A percentile compares a stretch with the other conserved stretches of the same genome.
phyloP scores from a whole-genome alignment of 2,329 filamentous ascomycete species.

The Boeremia exigua region DNA sequence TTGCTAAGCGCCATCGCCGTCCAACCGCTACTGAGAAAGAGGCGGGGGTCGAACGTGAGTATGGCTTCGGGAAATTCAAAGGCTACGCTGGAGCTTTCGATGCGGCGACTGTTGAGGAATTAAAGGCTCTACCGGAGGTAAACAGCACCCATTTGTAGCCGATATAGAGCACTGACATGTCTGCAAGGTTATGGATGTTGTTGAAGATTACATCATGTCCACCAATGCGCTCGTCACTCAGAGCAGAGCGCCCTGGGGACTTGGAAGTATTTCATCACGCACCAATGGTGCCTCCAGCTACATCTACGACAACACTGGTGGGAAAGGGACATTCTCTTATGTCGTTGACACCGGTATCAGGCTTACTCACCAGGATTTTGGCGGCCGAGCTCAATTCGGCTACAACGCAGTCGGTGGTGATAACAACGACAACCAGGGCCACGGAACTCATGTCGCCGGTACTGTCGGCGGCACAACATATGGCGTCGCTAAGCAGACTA shows the following conservation, averaged over 20 bases:
- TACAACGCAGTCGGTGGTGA: constrained; percentile 34
- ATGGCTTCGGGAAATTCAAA: constrained; percentile 38
- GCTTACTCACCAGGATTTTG: constrained; percentile 55
- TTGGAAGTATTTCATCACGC: constrained; percentile 39
- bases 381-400: constrained; percentile 37
- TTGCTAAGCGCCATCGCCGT: constrained; percentile 25
- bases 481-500: constrained; percentile 44
- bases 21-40: constrained; percentile 11
- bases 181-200: constrained; percentile 31
- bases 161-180: not conserved
- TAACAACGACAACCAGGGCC: constrained; percentile 36
- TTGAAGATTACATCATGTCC: constrained; percentile 38
- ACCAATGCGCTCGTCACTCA: constrained; percentile 30
- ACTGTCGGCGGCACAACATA: constrained; percentile 38
- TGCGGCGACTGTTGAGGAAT: constrained; percentile 35
- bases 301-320: constrained; percentile 35
- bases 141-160: not conserved
- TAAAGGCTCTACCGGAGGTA: constrained; percentile 38
- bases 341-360: constrained; percentile 71
- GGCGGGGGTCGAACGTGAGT: constrained; percentile 38
- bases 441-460: constrained; percentile 46
- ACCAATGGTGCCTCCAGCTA: constrained; percentile 27
- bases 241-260: constrained; percentile 33
- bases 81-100: constrained; percentile 43
- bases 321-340: constrained; percentile 51